Evolutionary conservation across 2,329 filamentous ascomycete genomes (phyloP), one percentile per base, ranked within the genome.

Genomic region (Fusarium tricinctum): DNA sequence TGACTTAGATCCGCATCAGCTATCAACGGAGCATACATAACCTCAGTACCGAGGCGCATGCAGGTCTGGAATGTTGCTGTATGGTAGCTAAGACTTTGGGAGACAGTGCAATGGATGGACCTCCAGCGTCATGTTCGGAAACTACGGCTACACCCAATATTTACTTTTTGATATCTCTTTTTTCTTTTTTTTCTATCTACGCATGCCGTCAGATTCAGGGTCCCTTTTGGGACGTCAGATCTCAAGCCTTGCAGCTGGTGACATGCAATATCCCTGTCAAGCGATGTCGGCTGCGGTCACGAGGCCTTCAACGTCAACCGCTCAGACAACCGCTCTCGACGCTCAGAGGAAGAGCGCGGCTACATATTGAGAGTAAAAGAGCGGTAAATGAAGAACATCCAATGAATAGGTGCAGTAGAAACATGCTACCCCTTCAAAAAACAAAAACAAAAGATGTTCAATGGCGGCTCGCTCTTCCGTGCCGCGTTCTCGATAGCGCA

Each of bases 231-330:
- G 42, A 56, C 40, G 51, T 67, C 57, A 69, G 66, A 69, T 68
- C 66, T 68, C 50, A 15, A 55, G 32, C 19, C 53, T 20, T 62
- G 62, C 63, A 66, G 62, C 35, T 61, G 28, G n/a, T n/a, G 40
- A 42, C 47, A 60, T 59, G 55, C 63, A 56, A 30, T 20, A 68
- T 32, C 66, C 66, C 45, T 69, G 66, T 49, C 51, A 43, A 57
- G 59, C 66, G 66, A 68, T 69, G 65, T 68, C 66, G 66, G 66
- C 55, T 54, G 17, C 35, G 14, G 65, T 68, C 66, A 68, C 60
- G 55, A 69, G 66, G 42, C 42, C 45, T 44, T 48, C 35, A 13
- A 39, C 9, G 14, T 39, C 19, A 28, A 19, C 28, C 22, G 19
- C 13, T 12, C 20, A 17, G 6, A 22, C 23, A 13, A 46, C 32